A percentile compares a stretch with the other conserved stretches of the same genome.
Conservation (phyloP, 768 basidiomycete species). For the Mycena albidolilacea region DNA sequence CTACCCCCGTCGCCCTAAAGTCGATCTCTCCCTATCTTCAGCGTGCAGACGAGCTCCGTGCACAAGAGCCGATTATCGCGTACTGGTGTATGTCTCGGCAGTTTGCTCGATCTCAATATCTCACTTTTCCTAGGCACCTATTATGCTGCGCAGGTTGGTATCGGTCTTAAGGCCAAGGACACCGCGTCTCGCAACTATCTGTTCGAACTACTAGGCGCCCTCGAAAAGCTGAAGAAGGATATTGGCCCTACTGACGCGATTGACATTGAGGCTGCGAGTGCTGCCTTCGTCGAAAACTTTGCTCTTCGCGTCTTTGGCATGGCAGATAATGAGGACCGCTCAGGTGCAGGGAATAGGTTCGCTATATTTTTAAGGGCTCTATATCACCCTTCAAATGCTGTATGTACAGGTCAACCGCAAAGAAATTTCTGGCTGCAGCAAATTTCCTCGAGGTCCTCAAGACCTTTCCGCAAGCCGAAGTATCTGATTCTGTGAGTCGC, state of each 20-base stretch:
- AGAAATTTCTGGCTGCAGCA: slow-evolving; percentile 94
- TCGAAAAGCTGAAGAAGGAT: slow-evolving; percentile 86
- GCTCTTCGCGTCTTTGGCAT: slow-evolving; percentile 88
- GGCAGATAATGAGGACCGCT: slow-evolving; percentile 94
- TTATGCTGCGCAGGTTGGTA: slow-evolving; percentile 92
- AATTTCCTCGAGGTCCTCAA: slow-evolving; percentile 94
- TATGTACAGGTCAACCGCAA: slow-evolving; percentile 81
- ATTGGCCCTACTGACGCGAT: slow-evolving; percentile 86
- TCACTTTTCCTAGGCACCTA: slow-evolving; percentile 77
- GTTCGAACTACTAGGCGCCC: slow-evolving; percentile 77
- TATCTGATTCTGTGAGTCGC: slow-evolving; percentile 69
- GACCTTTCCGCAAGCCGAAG: slow-evolving; percentile 74
- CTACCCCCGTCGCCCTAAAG: slow-evolving; percentile 61
- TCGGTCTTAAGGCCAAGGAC: slow-evolving; percentile 80
- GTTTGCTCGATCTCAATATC: slow-evolving; percentile 6
- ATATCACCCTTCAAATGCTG: slow-evolving; percentile 23
- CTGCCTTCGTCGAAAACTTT: slow-evolving; percentile 96
- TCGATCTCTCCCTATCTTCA: slow-evolving; percentile 86
- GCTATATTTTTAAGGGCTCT: slow-evolving; percentile 31
- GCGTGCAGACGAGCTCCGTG: slow-evolving; percentile 88
- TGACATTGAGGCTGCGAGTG: slow-evolving; percentile 84
- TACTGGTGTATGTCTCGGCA: slow-evolving; percentile 88
- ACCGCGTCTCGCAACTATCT: slow-evolving; percentile 76
- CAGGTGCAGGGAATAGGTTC: slow-evolving; percentile 82
- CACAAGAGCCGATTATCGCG: slow-evolving; percentile 87